Conservation (phyloP, 2,329 filamentous ascomycete species). For the Penicillium paneum region DNA sequence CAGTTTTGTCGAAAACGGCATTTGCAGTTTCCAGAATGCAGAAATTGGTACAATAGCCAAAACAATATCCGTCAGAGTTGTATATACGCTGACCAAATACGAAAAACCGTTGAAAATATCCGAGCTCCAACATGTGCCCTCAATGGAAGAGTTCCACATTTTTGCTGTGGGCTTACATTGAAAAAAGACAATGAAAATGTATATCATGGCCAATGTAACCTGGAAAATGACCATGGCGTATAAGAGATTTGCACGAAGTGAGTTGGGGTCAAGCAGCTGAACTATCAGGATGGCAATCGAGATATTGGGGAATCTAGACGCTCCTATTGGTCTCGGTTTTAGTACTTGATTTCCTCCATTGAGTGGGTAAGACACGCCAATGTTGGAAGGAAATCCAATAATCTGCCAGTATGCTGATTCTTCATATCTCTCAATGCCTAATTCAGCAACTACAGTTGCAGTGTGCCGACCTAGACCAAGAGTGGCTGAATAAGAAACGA, state of each 20-base stretch:
- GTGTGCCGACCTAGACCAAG: conserved; percentile 29
- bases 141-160: conserved; percentile 21
- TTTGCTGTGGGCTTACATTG: conserved; percentile 22
- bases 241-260: conserved; percentile 15
- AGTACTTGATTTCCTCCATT: neutral
- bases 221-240: conserved; percentile 25
- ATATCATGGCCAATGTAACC: conserved; percentile 24
- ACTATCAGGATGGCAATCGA: conserved; percentile 27
- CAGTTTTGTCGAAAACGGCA: conserved; percentile 23
- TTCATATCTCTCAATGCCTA: conserved; percentile 18
- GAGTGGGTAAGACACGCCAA: conserved; percentile 13
- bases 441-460: conserved; percentile 23
- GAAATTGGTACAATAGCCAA: conserved; percentile 25
- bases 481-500: conserved; percentile 25
- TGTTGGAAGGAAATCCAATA: conserved; percentile 29
- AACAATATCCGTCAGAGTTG: conserved; percentile 27
- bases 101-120: conserved; percentile 22
- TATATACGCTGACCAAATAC: conserved; percentile 29
- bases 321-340: conserved; percentile 2
- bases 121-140: conserved; percentile 23
- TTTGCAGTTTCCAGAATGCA: conserved; percentile 29
- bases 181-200: conserved; percentile 25
- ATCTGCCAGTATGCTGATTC: conserved; percentile 26
- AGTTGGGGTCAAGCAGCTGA: conserved; percentile 27
- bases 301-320: conserved; percentile 31